phyloP scores from a whole-genome alignment of 805 yeast species.

The Blastobotrys muscicola region DNA sequence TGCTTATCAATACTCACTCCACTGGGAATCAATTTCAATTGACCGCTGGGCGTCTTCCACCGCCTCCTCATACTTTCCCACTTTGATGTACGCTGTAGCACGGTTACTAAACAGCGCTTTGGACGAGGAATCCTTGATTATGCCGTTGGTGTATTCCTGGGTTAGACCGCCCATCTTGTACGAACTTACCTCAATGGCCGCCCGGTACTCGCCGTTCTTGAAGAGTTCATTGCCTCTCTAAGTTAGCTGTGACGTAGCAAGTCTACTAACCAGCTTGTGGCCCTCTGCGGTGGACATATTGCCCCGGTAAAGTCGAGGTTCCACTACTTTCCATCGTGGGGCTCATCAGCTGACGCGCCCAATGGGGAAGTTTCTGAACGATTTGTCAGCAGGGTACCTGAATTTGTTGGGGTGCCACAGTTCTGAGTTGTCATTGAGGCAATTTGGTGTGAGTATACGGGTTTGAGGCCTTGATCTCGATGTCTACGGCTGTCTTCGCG shows the following conservation, averaged over 20 bases:
- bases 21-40: constrained; percentile 4
- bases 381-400: neutral
- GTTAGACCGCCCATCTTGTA: neutral
- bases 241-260: neutral
- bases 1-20: neutral
- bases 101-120: constrained; percentile 8
- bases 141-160: constrained; percentile 20
- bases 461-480: too few relatives aligned
- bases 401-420: neutral
- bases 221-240: constrained; percentile 22
- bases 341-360: too few relatives aligned
- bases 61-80: constrained; percentile 18
- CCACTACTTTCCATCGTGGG: too few relatives aligned
- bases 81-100: constrained; percentile 19
- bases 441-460: too few relatives aligned
- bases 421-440: too few relatives aligned
- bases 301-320: too few relatives aligned
- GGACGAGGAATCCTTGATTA: neutral
- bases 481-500: too few relatives aligned
- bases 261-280: constrained; percentile 1
- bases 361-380: neutral
- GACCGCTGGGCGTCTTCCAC: constrained; percentile 22
- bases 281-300: neutral
- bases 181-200: constrained; percentile 20
- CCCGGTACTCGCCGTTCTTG: constrained; percentile 19